Conservation (phyloP, 805 yeast genomes). For the Nakazawaea peltata region DNA sequence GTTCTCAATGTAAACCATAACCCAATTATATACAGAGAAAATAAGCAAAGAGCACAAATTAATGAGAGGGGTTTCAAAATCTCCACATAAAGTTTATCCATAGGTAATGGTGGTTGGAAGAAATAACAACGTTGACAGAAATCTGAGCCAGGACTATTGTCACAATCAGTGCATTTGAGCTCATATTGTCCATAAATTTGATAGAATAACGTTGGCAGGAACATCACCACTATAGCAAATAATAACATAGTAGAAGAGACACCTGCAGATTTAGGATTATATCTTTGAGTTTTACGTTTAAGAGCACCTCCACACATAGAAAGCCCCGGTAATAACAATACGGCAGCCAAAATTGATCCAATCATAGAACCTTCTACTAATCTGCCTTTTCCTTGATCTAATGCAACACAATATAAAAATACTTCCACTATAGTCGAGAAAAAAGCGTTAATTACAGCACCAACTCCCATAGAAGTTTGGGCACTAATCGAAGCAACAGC, state of each 20-base stretch:
- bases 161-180: slow-evolving; percentile 59
- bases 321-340: slow-evolving; percentile 81
- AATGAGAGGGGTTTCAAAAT: slow-evolving; percentile 79
- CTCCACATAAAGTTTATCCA: slow-evolving; percentile 55
- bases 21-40: slow-evolving; percentile 82
- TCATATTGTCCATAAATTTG: slow-evolving; percentile 87
- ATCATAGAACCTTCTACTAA: slow-evolving; percentile 94
- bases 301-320: slow-evolving; percentile 98
- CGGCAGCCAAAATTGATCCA: slow-evolving; percentile 91
- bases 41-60: slow-evolving; percentile 71
- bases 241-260: slow-evolving; percentile 94
- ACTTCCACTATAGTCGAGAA: slow-evolving; percentile 95
- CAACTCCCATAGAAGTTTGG: slow-evolving; percentile 97
- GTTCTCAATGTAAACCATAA: slow-evolving; percentile 89
- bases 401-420: slow-evolving; percentile 85
- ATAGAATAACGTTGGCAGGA: slow-evolving; percentile 86
- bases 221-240: slow-evolving; percentile 83
- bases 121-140: slow-evolving; percentile 66
- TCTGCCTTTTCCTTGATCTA: slow-evolving; percentile 75
- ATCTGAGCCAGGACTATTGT: slow-evolving; percentile 6
- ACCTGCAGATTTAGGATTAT: slow-evolving; percentile 94
- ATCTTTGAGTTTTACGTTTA: slow-evolving; percentile 85
- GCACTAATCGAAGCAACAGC: slow-evolving; percentile 99
- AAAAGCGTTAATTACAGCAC: slow-evolving; percentile 96
- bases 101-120: slow-evolving; percentile 64